Base-by-base conservation (phyloP, 768 basidiomycete genomes). In the Nevesoporus exiguus region DNA sequence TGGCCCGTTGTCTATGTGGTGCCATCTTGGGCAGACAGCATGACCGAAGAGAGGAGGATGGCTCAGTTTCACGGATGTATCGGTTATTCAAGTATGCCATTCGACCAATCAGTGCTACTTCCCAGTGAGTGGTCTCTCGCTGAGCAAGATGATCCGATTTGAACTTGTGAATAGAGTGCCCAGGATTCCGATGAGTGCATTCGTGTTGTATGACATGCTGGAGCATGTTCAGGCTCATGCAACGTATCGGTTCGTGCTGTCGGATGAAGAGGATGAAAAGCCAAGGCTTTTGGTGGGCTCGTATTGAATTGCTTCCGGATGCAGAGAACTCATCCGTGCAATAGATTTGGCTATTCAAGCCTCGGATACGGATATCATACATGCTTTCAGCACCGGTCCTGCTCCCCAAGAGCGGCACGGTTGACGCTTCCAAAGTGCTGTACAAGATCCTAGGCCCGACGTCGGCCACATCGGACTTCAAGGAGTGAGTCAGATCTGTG, bases 341-440 rank as follows among this genome's bases (percentile, higher is more conserved):
- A 25, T 64, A 95, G 93, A 77, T 98, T 21, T 98, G 96, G 95
- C 67, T 98, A 21, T 97, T 98, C 80, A 97, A 95, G 69, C 93
- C 94, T 0, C 85, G 79, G 58, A 83, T 98, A 60, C 82, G 81
- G 11, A 71, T 98, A 14, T 83, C 93, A 1, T 95, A 93, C 66
- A 79, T 81, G 42, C 77, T 81, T 9, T 70, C 80, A 7, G 70
- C 72, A 11, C 74, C 80, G 17, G 82, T 80, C 51, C 68, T 80
- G 7, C 76, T 92, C 21, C 80, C 86, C 8, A 82, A 83, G 66
- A 77, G 74, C 45, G 84, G 78, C 7, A 81, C 82, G 6, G 77
- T 88, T 14, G 75, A 79, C 41, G 85, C 83, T 2, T 88, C 92
- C 41, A 95, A 96, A 69, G 87, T 97, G 41, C 73, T 97, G 60